Percentiles rank a stretch among this genome's conserved stretches.
phyloP scores from a whole-genome alignment of 805 yeast species.

The Monosporozyma siamensis region DNA sequence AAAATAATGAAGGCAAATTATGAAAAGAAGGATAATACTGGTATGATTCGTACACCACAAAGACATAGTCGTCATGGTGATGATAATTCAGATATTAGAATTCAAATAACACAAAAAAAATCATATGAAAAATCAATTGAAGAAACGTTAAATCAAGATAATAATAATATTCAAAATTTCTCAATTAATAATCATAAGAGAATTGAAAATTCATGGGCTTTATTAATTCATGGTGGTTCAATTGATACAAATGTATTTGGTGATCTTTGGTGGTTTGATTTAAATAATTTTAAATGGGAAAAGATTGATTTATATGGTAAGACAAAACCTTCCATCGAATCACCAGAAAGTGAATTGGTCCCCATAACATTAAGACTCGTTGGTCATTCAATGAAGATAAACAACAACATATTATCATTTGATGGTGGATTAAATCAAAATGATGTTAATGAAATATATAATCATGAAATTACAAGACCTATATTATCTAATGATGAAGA shows the following conservation, averaged over 20 bases:
- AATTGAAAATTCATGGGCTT: background rate
- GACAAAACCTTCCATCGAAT: slow-evolving; percentile 4
- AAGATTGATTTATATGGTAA: slow-evolving; percentile 9
- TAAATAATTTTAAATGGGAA: slow-evolving; percentile 37
- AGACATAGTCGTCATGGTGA: background rate
- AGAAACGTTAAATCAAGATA: background rate
- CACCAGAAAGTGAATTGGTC: slow-evolving; percentile 7
- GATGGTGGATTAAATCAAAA: slow-evolving; percentile 26
- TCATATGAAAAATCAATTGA: background rate
- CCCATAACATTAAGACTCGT: slow-evolving; percentile 17
- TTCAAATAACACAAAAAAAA: background rate
- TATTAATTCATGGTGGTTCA: slow-evolving; percentile 35
- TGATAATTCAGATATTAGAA: background rate
- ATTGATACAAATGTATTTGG: slow-evolving; percentile 31
- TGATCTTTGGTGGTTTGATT: slow-evolving; percentile 44
- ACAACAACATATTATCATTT: slow-evolving; percentile 17
- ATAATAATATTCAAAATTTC: no score
- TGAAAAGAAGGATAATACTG: background rate
- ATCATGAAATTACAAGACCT: background rate
- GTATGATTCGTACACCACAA: background rate
- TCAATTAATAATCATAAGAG: background rate
- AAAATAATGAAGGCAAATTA: slow-evolving; percentile 3
- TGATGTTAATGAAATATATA: slow-evolving; percentile 19
- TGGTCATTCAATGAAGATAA: slow-evolving; percentile 22
- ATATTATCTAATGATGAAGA: background rate